Evolutionary conservation across 208 protist species (phyloP).

Genomic region (Crithidia brevicula): DNA sequence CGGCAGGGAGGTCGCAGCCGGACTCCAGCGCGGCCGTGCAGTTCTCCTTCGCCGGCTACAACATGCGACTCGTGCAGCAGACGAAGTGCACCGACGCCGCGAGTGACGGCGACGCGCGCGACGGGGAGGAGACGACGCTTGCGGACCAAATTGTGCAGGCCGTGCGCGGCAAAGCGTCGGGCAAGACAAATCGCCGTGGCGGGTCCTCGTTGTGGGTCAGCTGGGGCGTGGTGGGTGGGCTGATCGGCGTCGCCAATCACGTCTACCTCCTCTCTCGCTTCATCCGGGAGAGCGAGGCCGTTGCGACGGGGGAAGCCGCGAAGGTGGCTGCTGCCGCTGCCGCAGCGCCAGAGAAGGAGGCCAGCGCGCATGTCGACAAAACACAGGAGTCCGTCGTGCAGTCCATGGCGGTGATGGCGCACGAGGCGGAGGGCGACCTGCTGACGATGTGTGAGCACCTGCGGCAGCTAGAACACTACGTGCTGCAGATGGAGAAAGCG

Average conservation of each 20-base stretch:
- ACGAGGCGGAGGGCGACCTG: slow-evolving; percentile 30
- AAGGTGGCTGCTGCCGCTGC: background rate
- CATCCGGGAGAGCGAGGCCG: slow-evolving; percentile 34
- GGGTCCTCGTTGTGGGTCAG: slow-evolving; percentile 20
- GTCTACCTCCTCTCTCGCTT: slow-evolving; percentile 38
- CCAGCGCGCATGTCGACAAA: slow-evolving; percentile 5
- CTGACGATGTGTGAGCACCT: slow-evolving; percentile 29
- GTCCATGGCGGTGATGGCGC: slow-evolving; percentile 35
- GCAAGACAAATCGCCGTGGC: slow-evolving; percentile 22
- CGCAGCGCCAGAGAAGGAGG: slow-evolving; percentile 6
- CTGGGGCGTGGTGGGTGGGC: slow-evolving; percentile 25
- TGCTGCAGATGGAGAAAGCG: slow-evolving; percentile 27
- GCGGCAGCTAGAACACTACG: slow-evolving; percentile 32
- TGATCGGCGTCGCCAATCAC: slow-evolving; percentile 31
- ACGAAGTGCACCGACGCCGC: background rate
- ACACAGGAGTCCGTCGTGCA: slow-evolving; percentile 9
- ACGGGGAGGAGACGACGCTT: background rate
- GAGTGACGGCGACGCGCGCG: background rate
- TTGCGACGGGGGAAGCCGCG: slow-evolving; percentile 10
- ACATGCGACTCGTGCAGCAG: slow-evolving; percentile 20
- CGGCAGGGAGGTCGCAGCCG: background rate
- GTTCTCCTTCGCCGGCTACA: slow-evolving; percentile 30
- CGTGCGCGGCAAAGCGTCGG: slow-evolving; percentile 12
- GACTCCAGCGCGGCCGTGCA: background rate
- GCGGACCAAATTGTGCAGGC: slow-evolving; percentile 18